Conservation (phyloP, 441 rosid genomes). For the Populus hybrid region DNA sequence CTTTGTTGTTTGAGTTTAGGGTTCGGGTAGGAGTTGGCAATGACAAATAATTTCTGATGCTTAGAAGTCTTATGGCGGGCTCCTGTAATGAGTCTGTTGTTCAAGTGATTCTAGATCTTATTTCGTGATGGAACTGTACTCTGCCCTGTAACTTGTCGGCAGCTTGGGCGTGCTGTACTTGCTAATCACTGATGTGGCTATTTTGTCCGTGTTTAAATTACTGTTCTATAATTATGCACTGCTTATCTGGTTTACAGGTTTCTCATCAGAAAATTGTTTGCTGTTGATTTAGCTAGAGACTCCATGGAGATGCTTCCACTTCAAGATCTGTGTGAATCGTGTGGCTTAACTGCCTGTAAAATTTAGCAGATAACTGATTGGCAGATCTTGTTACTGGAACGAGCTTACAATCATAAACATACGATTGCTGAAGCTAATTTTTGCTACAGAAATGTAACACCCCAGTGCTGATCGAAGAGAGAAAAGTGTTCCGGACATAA, state of each 20-base stretch:
- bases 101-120: background rate
- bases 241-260: slow-evolving; percentile 19
- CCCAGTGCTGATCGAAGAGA: background rate
- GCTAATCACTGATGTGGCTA: background rate
- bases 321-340: background rate
- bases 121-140: background rate
- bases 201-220: background rate
- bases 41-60: background rate
- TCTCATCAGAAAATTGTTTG: background rate
- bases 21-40: background rate
- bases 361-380: slow-evolving; percentile 11
- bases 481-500: background rate
- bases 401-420: background rate
- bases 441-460: slow-evolving; percentile 16
- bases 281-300: background rate
- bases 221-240: background rate
- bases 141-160: background rate
- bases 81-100: background rate
- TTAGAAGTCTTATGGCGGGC: background rate
- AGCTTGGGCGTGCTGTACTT: background rate
- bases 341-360: background rate
- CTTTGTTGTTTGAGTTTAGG: background rate
- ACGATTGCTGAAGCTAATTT: slow-evolving; percentile 7
- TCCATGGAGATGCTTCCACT: background rate
- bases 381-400: slow-evolving; percentile 3